Conservation (phyloP, 2,329 filamentous ascomycete genomes). For the Penicillium janthinellum region DNA sequence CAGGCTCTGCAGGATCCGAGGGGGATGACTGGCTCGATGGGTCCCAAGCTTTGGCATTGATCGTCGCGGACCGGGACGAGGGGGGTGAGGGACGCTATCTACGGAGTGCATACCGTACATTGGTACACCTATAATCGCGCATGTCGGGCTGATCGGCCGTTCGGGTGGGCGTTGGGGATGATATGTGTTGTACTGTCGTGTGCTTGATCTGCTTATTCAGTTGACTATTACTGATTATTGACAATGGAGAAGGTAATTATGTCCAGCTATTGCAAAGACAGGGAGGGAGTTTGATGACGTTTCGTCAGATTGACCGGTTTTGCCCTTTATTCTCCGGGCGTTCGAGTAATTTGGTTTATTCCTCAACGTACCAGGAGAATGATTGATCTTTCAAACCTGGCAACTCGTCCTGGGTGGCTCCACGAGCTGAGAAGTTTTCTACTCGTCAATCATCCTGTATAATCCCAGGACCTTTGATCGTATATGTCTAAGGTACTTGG, state of each 20-base stretch:
- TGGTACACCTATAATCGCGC: background rate
- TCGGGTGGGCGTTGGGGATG: background rate
- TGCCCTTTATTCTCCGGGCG: background rate
- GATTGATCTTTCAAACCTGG: background rate
- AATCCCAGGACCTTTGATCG: background rate
- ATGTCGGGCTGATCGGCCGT: background rate
- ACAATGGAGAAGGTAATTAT: background rate
- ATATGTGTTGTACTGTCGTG: background rate
- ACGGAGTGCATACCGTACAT: background rate
- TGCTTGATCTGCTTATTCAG: background rate
- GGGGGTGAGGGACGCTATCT: background rate
- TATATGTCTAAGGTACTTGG: too few species aligned
- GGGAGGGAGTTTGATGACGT: background rate
- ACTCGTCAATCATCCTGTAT: background rate
- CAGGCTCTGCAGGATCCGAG: background rate
- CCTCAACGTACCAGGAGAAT: background rate
- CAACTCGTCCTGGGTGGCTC: background rate
- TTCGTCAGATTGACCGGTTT: background rate
- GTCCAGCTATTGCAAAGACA: background rate
- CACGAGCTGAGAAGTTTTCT: background rate
- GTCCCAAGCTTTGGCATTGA: constrained; percentile 5
- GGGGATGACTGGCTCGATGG: constrained; percentile 1
- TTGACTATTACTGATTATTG: background rate
- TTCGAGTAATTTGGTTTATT: background rate
- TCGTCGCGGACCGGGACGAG: constrained; percentile 6